Conservation (phyloP, 2,329 filamentous ascomycete species). For the Colletotrichum sp. region DNA sequence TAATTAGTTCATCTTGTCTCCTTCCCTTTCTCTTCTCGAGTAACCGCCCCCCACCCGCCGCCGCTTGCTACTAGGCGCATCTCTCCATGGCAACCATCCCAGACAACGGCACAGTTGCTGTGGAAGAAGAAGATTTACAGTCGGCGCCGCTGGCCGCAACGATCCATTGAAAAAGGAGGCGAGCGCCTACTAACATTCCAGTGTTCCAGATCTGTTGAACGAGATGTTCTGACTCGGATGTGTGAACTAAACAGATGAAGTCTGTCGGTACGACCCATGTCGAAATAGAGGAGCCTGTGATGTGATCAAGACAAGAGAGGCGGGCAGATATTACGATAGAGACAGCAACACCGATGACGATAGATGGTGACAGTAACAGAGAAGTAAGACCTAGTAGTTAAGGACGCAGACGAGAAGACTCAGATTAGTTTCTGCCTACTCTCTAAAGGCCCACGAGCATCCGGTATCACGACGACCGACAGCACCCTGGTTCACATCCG, state of each 20-base stretch:
- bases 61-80: background rate
- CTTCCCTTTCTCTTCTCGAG: background rate
- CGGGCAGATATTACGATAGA: background rate
- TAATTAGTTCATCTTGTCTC: background rate
- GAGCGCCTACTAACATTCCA: background rate
- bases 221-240: background rate
- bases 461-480: too few relatives aligned
- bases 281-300: too few relatives aligned
- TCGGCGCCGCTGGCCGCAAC: background rate
- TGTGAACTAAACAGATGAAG: background rate
- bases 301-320: background rate
- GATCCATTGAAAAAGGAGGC: background rate
- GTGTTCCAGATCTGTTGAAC: background rate
- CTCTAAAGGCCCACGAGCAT: too few relatives aligned
- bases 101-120: background rate
- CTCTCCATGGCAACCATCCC: background rate
- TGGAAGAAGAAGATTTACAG: background rate
- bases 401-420: too few relatives aligned
- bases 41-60: background rate
- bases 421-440: too few relatives aligned
- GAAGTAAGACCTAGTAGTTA: too few relatives aligned
- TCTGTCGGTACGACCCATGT: rapidly evolving
- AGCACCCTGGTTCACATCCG: too few relatives aligned
- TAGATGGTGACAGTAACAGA: too few relatives aligned
- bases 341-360: background rate